Conservation (phyloP, 139 green algal species). For the Picochlorum costavermella region DNA sequence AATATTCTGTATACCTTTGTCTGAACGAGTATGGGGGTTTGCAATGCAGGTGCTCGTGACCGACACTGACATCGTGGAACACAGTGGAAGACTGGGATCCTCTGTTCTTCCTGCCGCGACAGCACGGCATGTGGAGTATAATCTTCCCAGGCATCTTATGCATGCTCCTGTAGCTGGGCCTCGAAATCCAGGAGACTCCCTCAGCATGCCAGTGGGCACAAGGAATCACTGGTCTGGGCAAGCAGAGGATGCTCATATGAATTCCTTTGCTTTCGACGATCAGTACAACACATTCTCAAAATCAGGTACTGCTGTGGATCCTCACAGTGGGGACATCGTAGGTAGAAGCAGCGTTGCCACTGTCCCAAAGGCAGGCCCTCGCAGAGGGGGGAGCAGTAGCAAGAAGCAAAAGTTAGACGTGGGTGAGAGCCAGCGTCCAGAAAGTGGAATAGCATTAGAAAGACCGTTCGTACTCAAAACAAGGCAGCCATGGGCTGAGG, state of each 20-base stretch:
- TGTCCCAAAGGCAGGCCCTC: background rate
- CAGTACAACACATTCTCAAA: conserved; percentile 81
- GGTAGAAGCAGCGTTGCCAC: conserved; percentile 21
- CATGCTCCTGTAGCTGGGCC: conserved; percentile 70
- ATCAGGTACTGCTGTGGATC: conserved; percentile 18
- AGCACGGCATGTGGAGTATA: conserved; percentile 57
- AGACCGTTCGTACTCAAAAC: conserved; percentile 47
- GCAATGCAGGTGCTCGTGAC: too few species aligned
- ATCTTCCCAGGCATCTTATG: conserved; percentile 74
- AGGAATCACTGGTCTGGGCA: conserved; percentile 75
- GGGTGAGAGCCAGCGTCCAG: conserved; percentile 13
- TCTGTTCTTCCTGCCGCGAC: conserved; percentile 13
- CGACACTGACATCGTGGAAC: too few species aligned
- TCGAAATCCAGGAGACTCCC: conserved; percentile 59
- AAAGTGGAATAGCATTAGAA: conserved; percentile 9
- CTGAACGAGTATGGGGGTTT: too few species aligned
- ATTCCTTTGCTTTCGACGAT: conserved; percentile 71
- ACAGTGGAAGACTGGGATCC: too few species aligned
- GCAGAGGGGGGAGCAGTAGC: background rate
- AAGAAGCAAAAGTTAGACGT: conserved; percentile 48
- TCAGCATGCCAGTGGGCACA: conserved; percentile 59
- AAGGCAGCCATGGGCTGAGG: conserved; percentile 71
- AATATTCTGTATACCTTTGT: too few species aligned
- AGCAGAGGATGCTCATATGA: conserved; percentile 64
- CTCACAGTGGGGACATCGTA: background rate